A percentile compares a stretch with the other conserved stretches of the same genome.
Conservation (phyloP, 2,329 filamentous ascomycete species). For the Aspergillus spinulosporus region DNA sequence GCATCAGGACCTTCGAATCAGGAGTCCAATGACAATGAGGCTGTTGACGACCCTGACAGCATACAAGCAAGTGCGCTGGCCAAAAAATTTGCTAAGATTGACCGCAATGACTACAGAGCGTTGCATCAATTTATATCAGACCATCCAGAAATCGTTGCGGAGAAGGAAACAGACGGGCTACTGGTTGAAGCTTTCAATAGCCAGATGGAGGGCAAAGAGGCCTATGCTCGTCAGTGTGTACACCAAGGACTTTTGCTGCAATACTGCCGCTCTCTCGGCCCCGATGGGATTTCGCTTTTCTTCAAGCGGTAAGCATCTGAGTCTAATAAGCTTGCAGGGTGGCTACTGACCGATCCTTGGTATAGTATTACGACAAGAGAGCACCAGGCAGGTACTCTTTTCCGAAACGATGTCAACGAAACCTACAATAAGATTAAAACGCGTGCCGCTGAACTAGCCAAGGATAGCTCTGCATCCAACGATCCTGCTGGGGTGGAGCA, state of each 20-base stretch:
- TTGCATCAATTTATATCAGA: constrained; percentile 75
- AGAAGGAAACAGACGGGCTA: constrained; percentile 86
- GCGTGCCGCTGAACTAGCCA: constrained; percentile 71
- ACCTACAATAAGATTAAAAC: constrained; percentile 81
- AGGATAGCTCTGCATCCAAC: constrained; percentile 55
- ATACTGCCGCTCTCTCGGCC: constrained; percentile 87
- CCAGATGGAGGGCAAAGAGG: constrained; percentile 72
- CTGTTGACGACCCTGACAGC: constrained; percentile 66
- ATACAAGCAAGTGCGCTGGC: constrained; percentile 74
- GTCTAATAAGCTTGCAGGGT: neutral
- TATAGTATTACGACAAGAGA: constrained; percentile 75
- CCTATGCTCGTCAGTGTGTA: constrained; percentile 81
- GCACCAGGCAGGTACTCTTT: constrained; percentile 87
- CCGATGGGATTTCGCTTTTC: constrained; percentile 85
- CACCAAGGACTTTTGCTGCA: constrained; percentile 91
- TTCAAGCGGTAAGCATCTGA: constrained; percentile 69
- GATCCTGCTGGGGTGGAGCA: constrained; percentile 75
- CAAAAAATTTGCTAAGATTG: constrained; percentile 78
- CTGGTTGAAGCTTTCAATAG: constrained; percentile 90
- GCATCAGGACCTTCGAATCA: constrained; percentile 48
- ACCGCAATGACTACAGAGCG: constrained; percentile 69
- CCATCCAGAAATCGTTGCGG: constrained; percentile 75
- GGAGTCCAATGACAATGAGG: constrained; percentile 44
- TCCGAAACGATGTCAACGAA: constrained; percentile 86
- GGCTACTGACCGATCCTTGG: constrained; percentile 14